Conservation (phyloP, 1,284 basidiomycete genomes). For the Irpex lacteus region DNA sequence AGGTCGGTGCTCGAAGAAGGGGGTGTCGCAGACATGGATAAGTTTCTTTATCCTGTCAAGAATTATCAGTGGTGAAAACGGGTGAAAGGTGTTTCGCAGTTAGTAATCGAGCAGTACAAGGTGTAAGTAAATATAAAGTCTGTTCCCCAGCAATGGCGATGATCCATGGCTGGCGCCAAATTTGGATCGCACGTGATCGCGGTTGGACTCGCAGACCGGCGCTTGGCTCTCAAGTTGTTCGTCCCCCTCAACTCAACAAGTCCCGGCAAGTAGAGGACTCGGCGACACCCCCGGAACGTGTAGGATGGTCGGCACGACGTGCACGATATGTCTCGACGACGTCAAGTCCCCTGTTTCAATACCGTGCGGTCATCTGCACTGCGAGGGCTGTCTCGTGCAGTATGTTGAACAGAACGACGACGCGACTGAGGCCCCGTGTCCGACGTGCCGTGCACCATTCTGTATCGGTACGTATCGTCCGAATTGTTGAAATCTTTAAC, state of each 20-base stretch:
- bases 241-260: not conserved
- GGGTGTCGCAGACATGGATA: no score
- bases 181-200: no score
- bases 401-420: slow-evolving; percentile 44
- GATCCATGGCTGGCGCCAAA: no score
- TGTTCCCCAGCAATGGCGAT: no score
- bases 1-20: no score
- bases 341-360: slow-evolving; percentile 52
- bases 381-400: slow-evolving; percentile 49
- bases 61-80: no score
- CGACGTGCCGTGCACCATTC: slow-evolving; percentile 56
- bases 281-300: not conserved
- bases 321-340: slow-evolving; percentile 59
- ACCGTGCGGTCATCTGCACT: slow-evolving; percentile 67
- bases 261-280: not conserved
- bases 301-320: slow-evolving; percentile 39
- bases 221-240: not conserved
- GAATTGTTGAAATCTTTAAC: slow-evolving; percentile 10
- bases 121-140: no score
- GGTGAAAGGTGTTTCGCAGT: no score
- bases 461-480: slow-evolving; percentile 41
- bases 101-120: no score
- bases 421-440: slow-evolving; percentile 45
- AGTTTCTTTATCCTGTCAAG: no score
- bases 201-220: no score